Base-by-base conservation (phyloP, 176 grass and related monocot genomes). In the Raddia distichophylla region DNA sequence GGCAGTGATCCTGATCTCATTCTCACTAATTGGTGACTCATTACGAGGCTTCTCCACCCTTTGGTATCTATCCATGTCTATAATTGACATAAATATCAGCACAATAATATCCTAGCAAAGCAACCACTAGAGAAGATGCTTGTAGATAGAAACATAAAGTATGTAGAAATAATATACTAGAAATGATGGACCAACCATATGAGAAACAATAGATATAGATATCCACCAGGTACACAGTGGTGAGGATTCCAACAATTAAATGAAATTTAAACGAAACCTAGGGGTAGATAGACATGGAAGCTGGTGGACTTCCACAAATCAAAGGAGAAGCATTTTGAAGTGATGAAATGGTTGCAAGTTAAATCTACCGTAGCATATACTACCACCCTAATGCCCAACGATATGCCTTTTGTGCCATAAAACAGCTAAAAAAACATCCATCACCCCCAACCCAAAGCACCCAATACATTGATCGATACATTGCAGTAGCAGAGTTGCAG, bases 1-100 rank as follows among this genome's bases (percentile, higher is more conserved):
- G 8, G 85, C 83, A 60, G 89, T 91, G 45, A 91, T 91, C 44
- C 89, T 80, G 81, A 91, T 91, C 81, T 91, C 89, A 60, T 91
- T 87, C 50, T 91, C 81, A 11, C 80, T 81, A 61, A 91, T 91
- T 0, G 89, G 81, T 4, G 71, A 84, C 17, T 77, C 85, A 60
- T 91, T 68, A 5, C 76, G 76, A 65, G 81, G 85, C 72, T 91
- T 91, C 71, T 91, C 85, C 66, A 91, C 89, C 75, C 85, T 87
- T 47, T 91, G 81, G 81, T 91, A 91, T 52, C 89, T 83, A 72
- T 91, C 85, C 89, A 91, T 91, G 52, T 51, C 88, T 90, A 59
- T 1, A 66, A 67, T 27, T 14, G 1, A 37, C 10, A 45, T 5
- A 80, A 50, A 34, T 16, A 16, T 70, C 19, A 86, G 76, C 20